These are phyloP conservation scores for Penicillium concentricum DNA, from an alignment of 2,329 filamentous ascomycete species.

Conservation along the genomic window DNA sequence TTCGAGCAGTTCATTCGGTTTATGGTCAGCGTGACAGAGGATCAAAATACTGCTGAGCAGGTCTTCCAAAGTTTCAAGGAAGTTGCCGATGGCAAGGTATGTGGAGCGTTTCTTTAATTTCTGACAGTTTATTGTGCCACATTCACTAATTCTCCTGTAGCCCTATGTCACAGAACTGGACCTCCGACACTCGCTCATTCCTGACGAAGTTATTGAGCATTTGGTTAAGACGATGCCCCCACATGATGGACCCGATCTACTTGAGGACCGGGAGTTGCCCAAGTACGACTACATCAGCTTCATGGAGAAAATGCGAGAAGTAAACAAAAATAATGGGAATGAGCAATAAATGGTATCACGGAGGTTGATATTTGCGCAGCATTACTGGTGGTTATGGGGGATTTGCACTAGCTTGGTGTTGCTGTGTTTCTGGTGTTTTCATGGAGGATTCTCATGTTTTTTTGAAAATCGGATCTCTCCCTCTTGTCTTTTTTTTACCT, in stretches of 20 bases:
- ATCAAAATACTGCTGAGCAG: slow-evolving; percentile 97
- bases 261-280: slow-evolving; percentile 76
- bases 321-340: slow-evolving; percentile 31
- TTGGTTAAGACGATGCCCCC: slow-evolving; percentile 81
- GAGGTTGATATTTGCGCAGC: slow-evolving; percentile 19
- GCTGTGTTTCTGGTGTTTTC: slow-evolving; percentile 19
- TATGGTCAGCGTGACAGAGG: slow-evolving; percentile 98
- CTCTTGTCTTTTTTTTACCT: slow-evolving; percentile 13
- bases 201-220: slow-evolving; percentile 95
- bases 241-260: slow-evolving; percentile 80
- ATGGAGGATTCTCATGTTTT: slow-evolving; percentile 8
- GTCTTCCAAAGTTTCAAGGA: slow-evolving; percentile 97
- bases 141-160: slow-evolving; percentile 33
- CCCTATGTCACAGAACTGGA: slow-evolving; percentile 98
- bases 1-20: slow-evolving; percentile 99
- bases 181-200: slow-evolving; percentile 88
- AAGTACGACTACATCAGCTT: slow-evolving; percentile 97
- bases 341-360: slow-evolving; percentile 20
- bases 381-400: slow-evolving; percentile 21
- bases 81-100: slow-evolving; percentile 89
- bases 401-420: slow-evolving; percentile 23
- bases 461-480: slow-evolving; percentile 5
- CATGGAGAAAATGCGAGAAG: slow-evolving; percentile 80
- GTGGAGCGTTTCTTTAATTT: slow-evolving; percentile 16
- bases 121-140: too few species aligned